A percentile compares a stretch with the other conserved stretches of the same genome.
Conservation (phyloP, 768 basidiomycete species). For the Punctularia strigosozonata region DNA sequence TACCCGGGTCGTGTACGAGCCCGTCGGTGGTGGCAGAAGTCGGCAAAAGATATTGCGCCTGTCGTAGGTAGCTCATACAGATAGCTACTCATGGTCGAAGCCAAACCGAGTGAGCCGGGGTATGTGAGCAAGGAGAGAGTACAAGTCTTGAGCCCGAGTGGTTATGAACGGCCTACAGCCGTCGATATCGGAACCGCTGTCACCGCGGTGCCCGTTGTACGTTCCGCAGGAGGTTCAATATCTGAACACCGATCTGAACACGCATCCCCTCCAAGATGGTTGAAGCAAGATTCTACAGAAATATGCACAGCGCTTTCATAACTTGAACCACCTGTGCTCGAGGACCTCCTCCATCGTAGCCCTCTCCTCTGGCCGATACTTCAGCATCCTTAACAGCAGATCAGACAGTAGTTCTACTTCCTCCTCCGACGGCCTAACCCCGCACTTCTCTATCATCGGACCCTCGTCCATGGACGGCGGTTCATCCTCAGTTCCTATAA, state of each 20-base stretch:
- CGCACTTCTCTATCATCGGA: conserved; percentile 21
- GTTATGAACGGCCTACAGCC: no score
- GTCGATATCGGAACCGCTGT: no score
- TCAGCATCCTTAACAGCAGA: conserved; percentile 28
- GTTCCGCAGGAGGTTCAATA: no score
- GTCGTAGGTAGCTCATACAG: conserved; percentile 83
- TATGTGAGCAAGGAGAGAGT: no score
- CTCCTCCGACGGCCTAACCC: conserved; percentile 13
- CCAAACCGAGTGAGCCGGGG: no score
- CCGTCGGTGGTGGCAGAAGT: conserved; percentile 53
- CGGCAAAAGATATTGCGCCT: conserved; percentile 63
- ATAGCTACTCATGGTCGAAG: conserved; percentile 46
- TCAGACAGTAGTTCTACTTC: conserved; percentile 25
- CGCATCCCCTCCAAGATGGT: no score
- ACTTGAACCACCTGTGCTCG: conserved; percentile 21
- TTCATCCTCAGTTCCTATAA: conserved; percentile 19
- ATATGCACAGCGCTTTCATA: no score
- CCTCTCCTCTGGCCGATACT: conserved; percentile 30
- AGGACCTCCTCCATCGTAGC: conserved; percentile 23
- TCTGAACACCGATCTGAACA: no score
- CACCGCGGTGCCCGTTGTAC: no score
- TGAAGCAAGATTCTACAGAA: no score
- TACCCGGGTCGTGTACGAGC: conserved; percentile 44
- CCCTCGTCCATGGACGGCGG: conserved; percentile 16
- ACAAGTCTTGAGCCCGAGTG: no score